A percentile compares a stretch with the other conserved stretches of the same genome.
Conservation (phyloP, 495 filamentous ascomycete genomes). For the Penicillium desertorum region DNA sequence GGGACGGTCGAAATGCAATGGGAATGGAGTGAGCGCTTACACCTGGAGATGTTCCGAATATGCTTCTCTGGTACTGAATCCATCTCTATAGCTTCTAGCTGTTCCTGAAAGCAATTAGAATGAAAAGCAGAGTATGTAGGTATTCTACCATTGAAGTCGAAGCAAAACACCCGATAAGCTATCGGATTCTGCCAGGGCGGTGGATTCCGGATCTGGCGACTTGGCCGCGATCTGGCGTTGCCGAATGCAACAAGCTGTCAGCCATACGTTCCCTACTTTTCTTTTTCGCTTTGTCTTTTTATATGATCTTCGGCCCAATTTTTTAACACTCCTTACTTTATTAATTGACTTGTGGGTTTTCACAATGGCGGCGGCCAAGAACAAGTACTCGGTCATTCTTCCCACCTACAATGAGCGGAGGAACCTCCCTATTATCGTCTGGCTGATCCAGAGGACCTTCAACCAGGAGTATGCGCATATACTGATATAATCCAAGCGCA, state of each 20-base stretch:
- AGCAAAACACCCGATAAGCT: conserved; percentile 25
- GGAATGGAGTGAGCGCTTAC: conserved; percentile 28
- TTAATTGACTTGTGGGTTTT: conserved; percentile 12
- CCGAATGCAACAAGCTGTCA: conserved; percentile 27
- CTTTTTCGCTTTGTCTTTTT: conserved; percentile 14
- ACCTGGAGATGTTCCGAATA: conserved; percentile 39
- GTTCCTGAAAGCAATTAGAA: background rate
- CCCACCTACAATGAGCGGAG: conserved; percentile 98
- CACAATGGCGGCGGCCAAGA: conserved; percentile 46
- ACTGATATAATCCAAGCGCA: background rate
- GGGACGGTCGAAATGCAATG: conserved; percentile 4
- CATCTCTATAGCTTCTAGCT: conserved; percentile 23
- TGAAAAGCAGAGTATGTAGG: background rate
- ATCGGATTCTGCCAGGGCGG: conserved; percentile 34
- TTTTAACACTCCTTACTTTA: conserved; percentile 10
- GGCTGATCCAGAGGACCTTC: conserved; percentile 89
- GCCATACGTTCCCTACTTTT: conserved; percentile 33
- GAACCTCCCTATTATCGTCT: conserved; percentile 93
- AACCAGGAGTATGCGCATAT: conserved; percentile 57
- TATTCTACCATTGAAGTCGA: background rate
- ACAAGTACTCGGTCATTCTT: conserved; percentile 96
- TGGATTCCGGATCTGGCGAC: conserved; percentile 31
- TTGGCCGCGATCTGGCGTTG: conserved; percentile 27
- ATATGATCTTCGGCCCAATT: conserved; percentile 5
- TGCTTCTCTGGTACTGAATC: conserved; percentile 29